phyloP scores from a whole-genome alignment of 2,329 filamentous ascomycete species.

The Sclerotinia subarctica region DNA sequence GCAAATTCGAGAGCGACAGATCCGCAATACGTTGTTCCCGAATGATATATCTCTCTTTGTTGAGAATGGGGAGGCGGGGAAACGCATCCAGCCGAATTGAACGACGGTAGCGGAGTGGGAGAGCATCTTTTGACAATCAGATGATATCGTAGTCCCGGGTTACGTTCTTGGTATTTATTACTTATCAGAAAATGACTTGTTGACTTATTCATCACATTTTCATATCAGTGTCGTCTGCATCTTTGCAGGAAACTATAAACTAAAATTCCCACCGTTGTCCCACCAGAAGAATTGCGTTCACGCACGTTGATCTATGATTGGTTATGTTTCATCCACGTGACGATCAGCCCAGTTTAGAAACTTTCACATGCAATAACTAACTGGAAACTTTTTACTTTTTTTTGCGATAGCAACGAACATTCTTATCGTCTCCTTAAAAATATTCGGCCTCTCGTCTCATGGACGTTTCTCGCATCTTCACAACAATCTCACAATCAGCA shows the following conservation, averaged over 20 bases:
- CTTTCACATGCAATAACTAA: constrained; percentile 6
- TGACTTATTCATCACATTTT: neutral
- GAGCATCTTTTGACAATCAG: neutral
- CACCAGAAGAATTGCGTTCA: neutral
- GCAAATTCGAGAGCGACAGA: constrained; percentile 11
- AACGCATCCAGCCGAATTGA: neutral
- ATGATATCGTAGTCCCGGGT: neutral
- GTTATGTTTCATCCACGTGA: constrained; percentile 14
- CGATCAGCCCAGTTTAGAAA: neutral
- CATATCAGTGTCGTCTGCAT: too few relatives aligned
- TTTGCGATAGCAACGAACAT: constrained; percentile 10
- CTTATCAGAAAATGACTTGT: neutral
- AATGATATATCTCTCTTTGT: neutral
- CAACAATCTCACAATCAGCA: neutral
- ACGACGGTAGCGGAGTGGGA: neutral
- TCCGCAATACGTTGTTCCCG: constrained; percentile 23
- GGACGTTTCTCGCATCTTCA: neutral
- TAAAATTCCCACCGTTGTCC: neutral
- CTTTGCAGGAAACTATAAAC: too few relatives aligned
- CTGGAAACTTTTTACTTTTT: neutral
- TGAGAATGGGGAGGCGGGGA: neutral
- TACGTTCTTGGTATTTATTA: neutral
- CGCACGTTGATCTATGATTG: constrained; percentile 2
- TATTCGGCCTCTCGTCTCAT: neutral
- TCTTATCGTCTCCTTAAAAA: constrained; percentile 2